Conservation (phyloP, 23 red algal genomes). For the Agarophyton chilense region DNA sequence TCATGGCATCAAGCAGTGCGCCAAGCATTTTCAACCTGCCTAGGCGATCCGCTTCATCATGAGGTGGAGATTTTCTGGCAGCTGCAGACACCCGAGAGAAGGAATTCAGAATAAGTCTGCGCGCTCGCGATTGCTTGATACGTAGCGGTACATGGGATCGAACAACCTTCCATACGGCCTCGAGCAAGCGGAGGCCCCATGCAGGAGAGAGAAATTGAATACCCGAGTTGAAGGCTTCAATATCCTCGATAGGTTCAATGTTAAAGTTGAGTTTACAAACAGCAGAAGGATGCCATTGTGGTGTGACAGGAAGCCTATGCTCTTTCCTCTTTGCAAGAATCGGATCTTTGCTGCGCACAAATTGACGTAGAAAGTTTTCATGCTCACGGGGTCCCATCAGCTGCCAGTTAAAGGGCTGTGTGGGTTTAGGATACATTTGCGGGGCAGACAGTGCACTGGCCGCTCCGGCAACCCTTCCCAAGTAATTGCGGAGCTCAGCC, state of each 20-base stretch:
- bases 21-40: slow-evolving; percentile 51
- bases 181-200: slow-evolving; percentile 40
- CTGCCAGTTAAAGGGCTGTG: slow-evolving; percentile 59
- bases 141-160: slow-evolving; percentile 29
- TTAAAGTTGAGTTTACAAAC: slow-evolving; percentile 64
- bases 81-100: slow-evolving; percentile 30
- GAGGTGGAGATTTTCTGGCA: slow-evolving; percentile 25
- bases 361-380: slow-evolving; percentile 62
- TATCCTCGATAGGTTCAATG: slow-evolving; percentile 51
- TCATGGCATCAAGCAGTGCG: slow-evolving; percentile 48
- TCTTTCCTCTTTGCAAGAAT: not conserved
- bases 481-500: slow-evolving; percentile 64
- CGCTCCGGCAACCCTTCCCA: slow-evolving; percentile 55
- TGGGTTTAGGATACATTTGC: slow-evolving; percentile 78
- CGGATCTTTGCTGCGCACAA: slow-evolving; percentile 67
- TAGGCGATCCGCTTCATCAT: slow-evolving; percentile 36
- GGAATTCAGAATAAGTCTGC: slow-evolving; percentile 43
- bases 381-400: slow-evolving; percentile 71
- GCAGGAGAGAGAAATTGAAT: slow-evolving; percentile 35
- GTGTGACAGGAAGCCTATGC: slow-evolving; percentile 20
- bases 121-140: slow-evolving; percentile 35
- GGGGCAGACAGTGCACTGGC: slow-evolving; percentile 29
- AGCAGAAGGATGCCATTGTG: slow-evolving; percentile 55
- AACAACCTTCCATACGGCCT: slow-evolving; percentile 56
- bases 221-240: slow-evolving; percentile 25